Evolutionary conservation across 345 rosid genomes (phyloP), one percentile per base, ranked within the genome.

Genomic region (Populus nigra): DNA sequence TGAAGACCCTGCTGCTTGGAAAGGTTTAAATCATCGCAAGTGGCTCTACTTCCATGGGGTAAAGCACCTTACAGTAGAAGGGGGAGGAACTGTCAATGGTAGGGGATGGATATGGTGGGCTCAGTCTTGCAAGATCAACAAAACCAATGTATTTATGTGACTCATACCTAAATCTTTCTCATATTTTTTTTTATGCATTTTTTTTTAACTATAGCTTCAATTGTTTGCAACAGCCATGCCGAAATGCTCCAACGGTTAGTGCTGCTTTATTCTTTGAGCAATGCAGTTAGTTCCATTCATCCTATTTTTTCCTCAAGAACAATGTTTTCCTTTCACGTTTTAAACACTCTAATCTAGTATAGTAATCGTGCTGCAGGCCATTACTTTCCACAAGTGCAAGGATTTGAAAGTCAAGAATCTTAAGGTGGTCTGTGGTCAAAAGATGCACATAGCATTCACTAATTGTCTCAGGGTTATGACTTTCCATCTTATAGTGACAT

Each of bases 51-150:
- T 95, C 78, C 89, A 81, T 71, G 86, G 89, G 65, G 85, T 93
- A 61, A 93, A 88, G 69, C 99, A 90, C 85, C 91, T 95, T 5
- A 85, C 88, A 2, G 55, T 95, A 23, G 87, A 85, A 80, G 99
- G 99, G 76, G 90, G 92, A 29, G 99, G 99, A 74, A 85, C 80
- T 65, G 86, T 93, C 39, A 84, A 92, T 76, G 99, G 98, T 31
- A 91, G 82, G 99, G 99, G 99, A 5, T 83, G 79, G 57, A 74
- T 83, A 84, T 95, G 99, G 99, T 95, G 99, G 99, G 84, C 82
- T 55, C 82, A 73, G 45, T 93, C 98, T 55, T 95, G 99, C 90
- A 92, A 93, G 88, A 88, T 76, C 71, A 87, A 92, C 36, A 71
- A 71, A 45, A 77, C 83, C 39, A 88, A 87, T 73, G 93, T 91